Base-by-base conservation (phyloP, 2,329 filamentous ascomycete genomes). In the Xylaria hypoxylon region DNA sequence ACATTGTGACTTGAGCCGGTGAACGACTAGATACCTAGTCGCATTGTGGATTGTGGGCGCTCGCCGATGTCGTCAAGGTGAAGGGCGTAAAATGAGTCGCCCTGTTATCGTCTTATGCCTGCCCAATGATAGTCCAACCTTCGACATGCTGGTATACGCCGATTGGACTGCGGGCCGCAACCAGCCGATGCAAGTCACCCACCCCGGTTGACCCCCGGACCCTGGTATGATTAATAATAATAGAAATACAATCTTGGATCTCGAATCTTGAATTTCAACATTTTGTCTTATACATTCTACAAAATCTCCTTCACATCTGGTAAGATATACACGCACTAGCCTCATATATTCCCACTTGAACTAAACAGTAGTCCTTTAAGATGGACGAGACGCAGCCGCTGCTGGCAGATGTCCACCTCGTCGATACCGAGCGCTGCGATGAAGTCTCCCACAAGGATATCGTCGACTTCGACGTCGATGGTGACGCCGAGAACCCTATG, bases 401-500 rank as follows among this genome's bases (percentile, higher is more conserved):
- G 56, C 71, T 79, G 2, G 73, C 74, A 44, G 73, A 75, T 45
- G 67, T 70, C 11, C 65, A 68, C 26, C 53, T 72, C 28, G 50
- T 72, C 22, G 68, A 73, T 62, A 61, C 65, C 56, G 64, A 71
- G 53, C 68, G 67, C 45, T 58, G 67, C 45, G 69, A 70, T 62
- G 73, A 70, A 44, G 60, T 59, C 24, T 62, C 62, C 11, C 67
- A 50, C 48, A 74, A 76, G 59, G 73, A 79, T 50, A 70, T 80
- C 42, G 77, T 85, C 59, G 80, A 83, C 57, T 85, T 85, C 67
- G 76, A 84, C 64, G 79, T 80, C 17, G 68, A 78, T 51, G 80
- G 80, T 66, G 84, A 86, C 63, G 69, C 77, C 1, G 84, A 85
- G 15, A 85, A 88, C 70, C 86, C 86, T 1, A 74, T 83, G 61